Conservation (phyloP, 805 yeast genomes). For the Candida methanosorbosa region DNA sequence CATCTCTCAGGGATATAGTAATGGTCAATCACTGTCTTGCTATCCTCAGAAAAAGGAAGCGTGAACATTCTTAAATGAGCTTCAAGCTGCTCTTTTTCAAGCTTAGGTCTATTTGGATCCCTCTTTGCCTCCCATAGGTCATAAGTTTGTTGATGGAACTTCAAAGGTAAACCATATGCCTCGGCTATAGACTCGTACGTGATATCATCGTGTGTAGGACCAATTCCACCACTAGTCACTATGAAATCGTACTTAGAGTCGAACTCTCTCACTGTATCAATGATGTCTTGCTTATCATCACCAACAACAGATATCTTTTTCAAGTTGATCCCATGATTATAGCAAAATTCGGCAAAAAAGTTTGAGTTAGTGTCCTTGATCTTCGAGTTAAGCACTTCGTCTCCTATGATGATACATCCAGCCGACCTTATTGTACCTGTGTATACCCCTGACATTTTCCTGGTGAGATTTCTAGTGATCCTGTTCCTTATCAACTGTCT, state of each 20-base stretch:
- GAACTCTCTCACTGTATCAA: conserved; percentile 38
- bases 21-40: conserved; percentile 28
- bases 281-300: conserved; percentile 63
- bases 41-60: conserved; percentile 37
- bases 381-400: conserved; percentile 82
- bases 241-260: conserved; percentile 51
- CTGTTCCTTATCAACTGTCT: no score
- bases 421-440: conserved; percentile 27
- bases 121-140: conserved; percentile 45
- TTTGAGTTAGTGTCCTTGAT: conserved; percentile 72
- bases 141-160: conserved; percentile 49
- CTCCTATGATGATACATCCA: conserved; percentile 66
- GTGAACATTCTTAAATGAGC: conserved; percentile 79
- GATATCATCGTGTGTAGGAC: conserved; percentile 88
- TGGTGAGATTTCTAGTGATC: no score
- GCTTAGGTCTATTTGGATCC: conserved; percentile 10
- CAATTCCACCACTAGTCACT: conserved; percentile 69
- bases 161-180: conserved; percentile 44
- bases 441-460: conserved; percentile 1
- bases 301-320: conserved; percentile 66
- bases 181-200: conserved; percentile 71
- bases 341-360: conserved; percentile 64
- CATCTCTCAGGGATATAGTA: conserved; percentile 50
- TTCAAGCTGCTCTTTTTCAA: conserved; percentile 31
- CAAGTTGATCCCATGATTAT: conserved; percentile 56